Percentiles rank a stretch among this genome's conserved stretches.
Evolutionary conservation across 2,329 filamentous ascomycete genomes (phyloP).

Genomic region (Aspergillus ustus): DNA sequence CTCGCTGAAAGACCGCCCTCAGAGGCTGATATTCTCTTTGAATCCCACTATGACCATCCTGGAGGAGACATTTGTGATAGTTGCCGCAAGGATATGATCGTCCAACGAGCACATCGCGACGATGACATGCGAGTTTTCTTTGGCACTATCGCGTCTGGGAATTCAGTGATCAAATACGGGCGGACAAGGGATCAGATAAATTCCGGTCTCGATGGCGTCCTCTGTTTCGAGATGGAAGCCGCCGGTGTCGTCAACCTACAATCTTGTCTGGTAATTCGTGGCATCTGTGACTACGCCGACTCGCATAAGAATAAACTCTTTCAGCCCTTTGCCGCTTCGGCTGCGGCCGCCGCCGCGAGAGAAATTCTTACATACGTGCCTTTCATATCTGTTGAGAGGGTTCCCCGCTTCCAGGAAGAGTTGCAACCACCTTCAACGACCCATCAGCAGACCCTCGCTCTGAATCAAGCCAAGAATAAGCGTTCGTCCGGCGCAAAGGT

Average conservation of each 20-base stretch:
- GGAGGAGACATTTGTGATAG: background rate
- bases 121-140: background rate
- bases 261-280: constrained; percentile 22
- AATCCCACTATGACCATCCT: background rate
- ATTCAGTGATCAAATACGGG: constrained; percentile 10
- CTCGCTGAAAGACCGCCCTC: too few species aligned
- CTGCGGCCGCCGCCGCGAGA: constrained; percentile 18
- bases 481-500: background rate
- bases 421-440: background rate
- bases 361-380: constrained; percentile 1
- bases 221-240: constrained; percentile 23
- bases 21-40: background rate
- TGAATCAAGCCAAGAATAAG: background rate
- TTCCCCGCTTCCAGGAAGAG: background rate
- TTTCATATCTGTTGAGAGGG: background rate
- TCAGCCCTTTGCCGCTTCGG: constrained; percentile 16
- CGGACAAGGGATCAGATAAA: background rate
- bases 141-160: constrained; percentile 9
- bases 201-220: background rate
- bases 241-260: constrained; percentile 19
- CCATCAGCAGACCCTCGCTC: too few species aligned
- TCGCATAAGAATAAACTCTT: constrained; percentile 24
- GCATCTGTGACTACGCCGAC: constrained; percentile 27
- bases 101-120: background rate
- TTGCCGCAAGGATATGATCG: background rate